Conservation (phyloP, 805 yeast genomes). For the Myxozyma neotropica region DNA sequence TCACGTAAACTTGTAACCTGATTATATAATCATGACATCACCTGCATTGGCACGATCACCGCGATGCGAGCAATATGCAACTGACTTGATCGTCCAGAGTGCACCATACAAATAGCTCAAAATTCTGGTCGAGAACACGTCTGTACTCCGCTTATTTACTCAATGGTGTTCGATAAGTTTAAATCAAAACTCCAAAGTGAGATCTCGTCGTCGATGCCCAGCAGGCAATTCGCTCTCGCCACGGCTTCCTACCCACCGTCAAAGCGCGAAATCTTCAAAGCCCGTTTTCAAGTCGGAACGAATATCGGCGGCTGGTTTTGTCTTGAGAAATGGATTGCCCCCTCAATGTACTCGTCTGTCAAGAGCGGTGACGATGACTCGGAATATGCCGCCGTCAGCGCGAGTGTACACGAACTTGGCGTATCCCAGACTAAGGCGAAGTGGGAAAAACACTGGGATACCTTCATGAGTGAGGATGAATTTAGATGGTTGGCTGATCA, state of each 20-base stretch:
- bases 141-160: no score
- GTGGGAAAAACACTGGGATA: slow-evolving; percentile 65
- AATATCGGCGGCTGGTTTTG: slow-evolving; percentile 92
- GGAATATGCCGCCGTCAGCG: slow-evolving; percentile 73
- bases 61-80: no score
- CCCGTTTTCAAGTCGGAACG: slow-evolving; percentile 34
- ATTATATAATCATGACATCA: no score
- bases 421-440: slow-evolving; percentile 54
- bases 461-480: slow-evolving; percentile 65
- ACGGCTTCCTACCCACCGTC: slow-evolving; percentile 43
- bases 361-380: slow-evolving; percentile 48
- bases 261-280: slow-evolving; percentile 39
- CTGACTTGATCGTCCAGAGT: no score
- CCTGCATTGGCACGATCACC: no score
- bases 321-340: slow-evolving; percentile 54
- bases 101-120: no score
- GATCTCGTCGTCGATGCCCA: slow-evolving; percentile 33
- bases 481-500: slow-evolving; percentile 72
- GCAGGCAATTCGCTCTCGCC: slow-evolving; percentile 34
- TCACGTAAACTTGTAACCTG: no score
- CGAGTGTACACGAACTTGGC: slow-evolving; percentile 54
- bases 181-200: slow-evolving; percentile 11
- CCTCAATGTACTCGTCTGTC: slow-evolving; percentile 45
- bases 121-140: no score
- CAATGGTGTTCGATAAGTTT: slow-evolving; percentile 16